Base-by-base conservation (phyloP, 192 early-diverging fungal species). In the Backusella circina region DNA sequence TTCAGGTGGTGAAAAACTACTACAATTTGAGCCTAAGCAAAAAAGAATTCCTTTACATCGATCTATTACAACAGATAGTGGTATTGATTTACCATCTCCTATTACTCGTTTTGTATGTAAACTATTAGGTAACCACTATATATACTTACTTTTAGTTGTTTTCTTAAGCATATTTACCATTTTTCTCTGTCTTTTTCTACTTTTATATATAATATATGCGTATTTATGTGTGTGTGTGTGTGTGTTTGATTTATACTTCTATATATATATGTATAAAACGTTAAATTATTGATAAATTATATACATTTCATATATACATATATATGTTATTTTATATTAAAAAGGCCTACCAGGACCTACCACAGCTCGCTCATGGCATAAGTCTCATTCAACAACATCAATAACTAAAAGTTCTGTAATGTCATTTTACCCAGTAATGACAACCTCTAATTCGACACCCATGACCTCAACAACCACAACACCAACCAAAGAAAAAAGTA, bases 381-480 rank as follows among this genome's bases (percentile, higher is more conserved):
- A 74, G 38, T 74, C 73, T 32, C 61, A n/a, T n/a, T 74, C 73
- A 30, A 74, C 73, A 5, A 74, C 73, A 30, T 74, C 73, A 32
- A 66, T 74, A 39, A 74, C 73, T 21, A 74, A 74, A 74, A 74
- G 73, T 39, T 74, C 73, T 21, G 64, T 74, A n/a, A 74, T 74
- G 26, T 66, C 73, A 9, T 73, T 70, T 12, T 30, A 41, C 26
- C 69, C 38, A 9, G 26, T 31, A 70, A 16, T 67, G 10, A 37
- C 41, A 47, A 38, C 13, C 16, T 21, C 37, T 16, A 70, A 21
- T 47, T 39, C 26, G 3, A 28, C 69, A 37, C 38, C 38, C 28
- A 41, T 39, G 13, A 30, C 69, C 8, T n/a, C 69, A 30, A 26
- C 68, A 37, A 5, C 38, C 7, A 41, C 37, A 47, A 70, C 26